Evolutionary conservation across 2,329 filamentous ascomycete genomes (phyloP), one percentile per base, ranked within the genome.

Genomic region (Hymenoscyphus linearis): DNA sequence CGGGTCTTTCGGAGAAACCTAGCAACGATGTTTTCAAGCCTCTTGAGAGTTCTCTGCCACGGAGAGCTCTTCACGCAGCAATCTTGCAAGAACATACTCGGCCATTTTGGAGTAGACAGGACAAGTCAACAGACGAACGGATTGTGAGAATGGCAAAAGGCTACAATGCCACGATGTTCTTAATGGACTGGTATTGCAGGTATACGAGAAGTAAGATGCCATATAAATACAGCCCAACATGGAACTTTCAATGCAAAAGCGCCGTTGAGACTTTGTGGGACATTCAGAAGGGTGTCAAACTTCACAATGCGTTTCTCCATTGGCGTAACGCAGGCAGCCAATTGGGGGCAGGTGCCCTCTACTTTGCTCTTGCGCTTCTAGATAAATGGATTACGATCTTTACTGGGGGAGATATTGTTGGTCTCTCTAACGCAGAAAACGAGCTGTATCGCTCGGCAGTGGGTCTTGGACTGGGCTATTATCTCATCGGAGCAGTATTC

Each of bases 391-490:
- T 82, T 9, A 74, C 76, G 27, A 66, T 83, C 2, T 68, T 82
- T 16, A 76, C 76, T 59, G 80, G 80, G 22, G 73, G 73, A 22
- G 69, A 73, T 14, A 62, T 77, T 0, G 66, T 78, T n/a, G 78
- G 78, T 63, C 69, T 81, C 13, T 57, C 55, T n/a, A 37, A 57
- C 31, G 55, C 55, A n/a, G 27, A 44, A 27, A 57, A 44, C 12
- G 70, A 70, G 2, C 64, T 69, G 3, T 69, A 70, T 10, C 10
- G 60, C 16, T 59, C 65, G 52, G 59, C 66, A 12, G 76, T 82
- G 18, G 82, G 82, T 2, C 82, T 84, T 63, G 79, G 80, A n/a
- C 72, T 85, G 34, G 79, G 79, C 0, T 85, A 84, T 68, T 85
- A 84, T 65, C 74, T 84, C n/a, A 76, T 84, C 26, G 81, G 82